Evolutionary conservation across 805 yeast species (phyloP).

Genomic region (Metschnikowia bowlesiae): DNA sequence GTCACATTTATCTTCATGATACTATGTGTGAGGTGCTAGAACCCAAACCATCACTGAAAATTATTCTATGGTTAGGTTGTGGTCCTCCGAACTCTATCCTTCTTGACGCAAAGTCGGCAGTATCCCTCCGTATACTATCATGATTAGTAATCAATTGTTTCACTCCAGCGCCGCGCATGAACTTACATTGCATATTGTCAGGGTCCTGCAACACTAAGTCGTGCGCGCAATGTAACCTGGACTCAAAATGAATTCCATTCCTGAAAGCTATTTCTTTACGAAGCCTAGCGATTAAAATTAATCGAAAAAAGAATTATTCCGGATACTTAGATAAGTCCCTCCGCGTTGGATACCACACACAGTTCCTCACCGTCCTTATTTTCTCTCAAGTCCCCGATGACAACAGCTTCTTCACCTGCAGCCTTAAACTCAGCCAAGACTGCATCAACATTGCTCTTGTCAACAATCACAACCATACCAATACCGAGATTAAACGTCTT

Average conservation of each 20-base stretch:
- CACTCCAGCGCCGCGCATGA: neutral
- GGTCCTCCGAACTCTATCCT: no score
- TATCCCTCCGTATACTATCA: neutral
- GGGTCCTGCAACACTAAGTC: neutral
- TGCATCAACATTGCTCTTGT: constrained; percentile 56
- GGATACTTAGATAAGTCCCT: constrained; percentile 8
- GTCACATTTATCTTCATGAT: no score
- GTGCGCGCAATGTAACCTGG: no score
- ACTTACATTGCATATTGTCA: neutral
- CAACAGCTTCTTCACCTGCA: constrained; percentile 71
- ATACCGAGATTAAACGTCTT: constrained; percentile 95
- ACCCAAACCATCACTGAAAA: no score
- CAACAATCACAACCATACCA: constrained; percentile 91
- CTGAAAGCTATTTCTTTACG: no score
- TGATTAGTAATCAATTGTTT: constrained; percentile 1
- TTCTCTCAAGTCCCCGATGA: constrained; percentile 36
- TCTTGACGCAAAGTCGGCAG: no score
- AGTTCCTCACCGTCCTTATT: constrained; percentile 48
- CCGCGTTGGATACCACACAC: constrained; percentile 47
- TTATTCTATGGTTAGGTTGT: no score
- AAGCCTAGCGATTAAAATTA: neutral
- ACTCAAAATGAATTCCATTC: no score
- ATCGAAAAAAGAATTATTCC: neutral
- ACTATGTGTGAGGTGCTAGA: no score
- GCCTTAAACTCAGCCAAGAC: constrained; percentile 50